Conservation (phyloP, 2,329 filamentous ascomycete genomes). For the Daldinia sp. region DNA sequence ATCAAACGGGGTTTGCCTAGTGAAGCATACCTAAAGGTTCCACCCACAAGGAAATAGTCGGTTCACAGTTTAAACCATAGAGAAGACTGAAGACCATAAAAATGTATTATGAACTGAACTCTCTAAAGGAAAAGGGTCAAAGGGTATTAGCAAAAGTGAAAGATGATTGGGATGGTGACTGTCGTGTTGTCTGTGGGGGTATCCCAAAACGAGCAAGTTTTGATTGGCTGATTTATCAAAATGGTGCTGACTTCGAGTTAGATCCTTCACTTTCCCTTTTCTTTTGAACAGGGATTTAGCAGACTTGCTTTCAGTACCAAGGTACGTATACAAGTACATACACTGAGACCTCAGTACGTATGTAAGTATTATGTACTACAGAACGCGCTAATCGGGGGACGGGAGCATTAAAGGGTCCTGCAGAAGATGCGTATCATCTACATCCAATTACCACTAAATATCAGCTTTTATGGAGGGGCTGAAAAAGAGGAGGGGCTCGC, state of each 20-base stretch:
- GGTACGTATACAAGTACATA: background rate
- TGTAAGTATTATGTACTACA: constrained; percentile 1
- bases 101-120: constrained; percentile 18
- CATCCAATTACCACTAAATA: background rate
- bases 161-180: constrained; percentile 38
- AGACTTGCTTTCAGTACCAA: background rate
- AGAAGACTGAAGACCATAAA: constrained; percentile 17
- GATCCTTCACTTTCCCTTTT: constrained; percentile 30
- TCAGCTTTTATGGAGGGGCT: constrained; percentile 27
- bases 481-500: constrained; percentile 22
- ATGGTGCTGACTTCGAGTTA: constrained; percentile 40
- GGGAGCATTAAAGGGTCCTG: constrained; percentile 31
- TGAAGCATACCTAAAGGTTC: constrained; percentile 22
- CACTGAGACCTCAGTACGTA: too few species aligned
- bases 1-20: constrained; percentile 9
- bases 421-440: constrained; percentile 34
- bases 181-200: constrained; percentile 43
- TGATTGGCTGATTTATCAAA: constrained; percentile 50
- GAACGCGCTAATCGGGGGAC: constrained; percentile 19
- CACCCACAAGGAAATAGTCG: constrained; percentile 25
- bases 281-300: constrained; percentile 13
- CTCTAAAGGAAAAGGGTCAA: constrained; percentile 22
- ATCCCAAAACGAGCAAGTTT: constrained; percentile 55
- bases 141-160: constrained; percentile 31
- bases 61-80: constrained; percentile 9